Base-by-base conservation (phyloP, 1,284 basidiomycete species). In the Fomes fomentarius region DNA sequence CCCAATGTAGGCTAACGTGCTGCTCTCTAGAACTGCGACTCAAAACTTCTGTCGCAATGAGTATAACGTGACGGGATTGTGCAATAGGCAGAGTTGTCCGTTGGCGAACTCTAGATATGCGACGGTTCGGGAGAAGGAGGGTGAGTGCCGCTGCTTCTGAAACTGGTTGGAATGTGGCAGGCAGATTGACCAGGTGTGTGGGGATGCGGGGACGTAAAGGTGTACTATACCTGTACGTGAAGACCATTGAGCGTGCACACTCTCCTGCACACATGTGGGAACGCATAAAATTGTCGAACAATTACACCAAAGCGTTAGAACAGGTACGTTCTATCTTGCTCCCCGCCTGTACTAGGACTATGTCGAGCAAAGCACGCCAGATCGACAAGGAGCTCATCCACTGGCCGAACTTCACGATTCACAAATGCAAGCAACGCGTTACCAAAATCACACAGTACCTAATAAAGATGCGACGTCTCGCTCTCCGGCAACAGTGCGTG, bases 361-460 rank as follows among this genome's bases (percentile, higher is more conserved):
- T 11, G 28, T 17, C 28, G 28, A 47, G 14, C 14, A 6, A 8
- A 9, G 1, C 15, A 22, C 5, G 15, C 21, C 47, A 97, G 93
- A 96, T 98, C 66, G 97, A 99, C 79, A 85, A 84, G 59, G 94
- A 98, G 69, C 82, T 99, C 61, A 83, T 95, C 41, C 95, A 98
- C 73, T 99, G 97, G 97, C 96, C 96, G 10, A 96, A 95, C 66
- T 99, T 97, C 71, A 88, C 89, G 51, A 92, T 94, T 54, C 97
- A 99, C 79, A 98, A 98, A 76, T 98, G 96, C 81, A 99, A 99
- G 79, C 97, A 99, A 75, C 85, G 97, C 47, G 82, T 98, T 34
- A 99, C 97, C 15, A 99, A 98, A 78, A 98, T 99, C 65, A 99
- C 96, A 0, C 97, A 99, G 73, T 99, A 98, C 69, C 83, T 99